Conservation (phyloP, 2,329 filamentous ascomycete species). For the Alternaria sp. region DNA sequence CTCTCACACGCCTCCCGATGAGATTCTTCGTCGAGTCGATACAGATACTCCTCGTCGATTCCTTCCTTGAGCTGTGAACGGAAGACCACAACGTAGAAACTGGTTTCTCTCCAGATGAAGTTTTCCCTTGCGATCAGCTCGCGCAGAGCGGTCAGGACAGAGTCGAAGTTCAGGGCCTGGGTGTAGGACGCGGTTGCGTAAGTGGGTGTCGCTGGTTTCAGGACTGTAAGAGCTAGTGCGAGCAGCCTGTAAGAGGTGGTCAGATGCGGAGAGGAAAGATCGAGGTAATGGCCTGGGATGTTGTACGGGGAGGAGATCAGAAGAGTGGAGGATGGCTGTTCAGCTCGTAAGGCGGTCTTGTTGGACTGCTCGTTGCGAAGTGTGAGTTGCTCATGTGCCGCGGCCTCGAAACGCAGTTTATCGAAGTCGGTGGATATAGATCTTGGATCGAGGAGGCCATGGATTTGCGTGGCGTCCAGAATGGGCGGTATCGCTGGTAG, state of each 20-base stretch:
- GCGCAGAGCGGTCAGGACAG: constrained; percentile 66
- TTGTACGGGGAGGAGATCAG: constrained; percentile 80
- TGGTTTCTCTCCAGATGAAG: constrained; percentile 63
- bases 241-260: constrained; percentile 71
- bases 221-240: constrained; percentile 70
- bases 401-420: constrained; percentile 42
- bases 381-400: constrained; percentile 37
- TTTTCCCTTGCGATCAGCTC: constrained; percentile 57
- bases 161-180: constrained; percentile 77
- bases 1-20: constrained; percentile 80
- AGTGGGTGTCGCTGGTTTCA: constrained; percentile 68
- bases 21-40: constrained; percentile 75
- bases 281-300: constrained; percentile 72
- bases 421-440: constrained; percentile 42
- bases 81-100: constrained; percentile 87
- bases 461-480: not conserved
- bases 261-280: constrained; percentile 65
- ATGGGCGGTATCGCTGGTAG: not conserved
- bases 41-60: constrained; percentile 72
- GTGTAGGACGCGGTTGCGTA: constrained; percentile 80
- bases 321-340: constrained; percentile 22
- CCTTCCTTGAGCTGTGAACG: constrained; percentile 72
- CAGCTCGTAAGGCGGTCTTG: not conserved
- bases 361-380: not conserved
- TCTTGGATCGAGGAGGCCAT: constrained; percentile 29